Evolutionary conservation across 331 rosid species (phyloP), one percentile per base, ranked within the genome.

Genomic region (Rosa hybrid): DNA sequence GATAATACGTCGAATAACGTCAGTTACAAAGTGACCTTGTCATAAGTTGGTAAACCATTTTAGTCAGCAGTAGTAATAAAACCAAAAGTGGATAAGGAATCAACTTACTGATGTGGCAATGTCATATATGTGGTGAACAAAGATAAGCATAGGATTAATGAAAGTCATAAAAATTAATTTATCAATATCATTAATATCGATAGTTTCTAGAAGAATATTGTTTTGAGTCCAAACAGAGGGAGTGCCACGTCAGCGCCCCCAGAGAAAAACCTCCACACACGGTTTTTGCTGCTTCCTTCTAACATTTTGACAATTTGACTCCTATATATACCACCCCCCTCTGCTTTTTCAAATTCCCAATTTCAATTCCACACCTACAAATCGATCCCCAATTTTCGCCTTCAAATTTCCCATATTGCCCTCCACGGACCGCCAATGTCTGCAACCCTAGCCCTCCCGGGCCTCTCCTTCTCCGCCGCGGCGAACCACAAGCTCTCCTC

Each of bases 221-320:
- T 12, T 12, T 49, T 12, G 7, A 27, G 5, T 64, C 45, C 70
- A 46, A 21, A 6, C 27, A 4, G 4, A 7, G 4, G 5, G 34
- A 51, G 34, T 67, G 76, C 72, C 80, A 81, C 39, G 80, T 81
- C 80, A 81, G 73, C 81, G 59, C 71, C 77, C 72, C n/a, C 65
- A 3, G 77, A n/a, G 1, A 49, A 13, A 48, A 74, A 67, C 64
- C 49, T 34, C 50, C 69, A 74, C 79, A 68, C 62, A 41, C 51
- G 12, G 50, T 39, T 38, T 74, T 21, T 59, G 49, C 48, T 80
- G 20, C 56, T 2, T 72, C 41, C 59, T 9, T 45, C 49, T 45
- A 34, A 2, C 38, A 13, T 44, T 25, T 27, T 27, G 30, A 27
- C 30, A 27, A 27, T 27, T 74, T 48, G 72, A 51, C 54, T 25